Percentiles rank a stretch among this genome's conserved stretches.
Evolutionary conservation across 2,329 filamentous ascomycete species (phyloP).

Genomic region (Coniochaeta ligniaria): DNA sequence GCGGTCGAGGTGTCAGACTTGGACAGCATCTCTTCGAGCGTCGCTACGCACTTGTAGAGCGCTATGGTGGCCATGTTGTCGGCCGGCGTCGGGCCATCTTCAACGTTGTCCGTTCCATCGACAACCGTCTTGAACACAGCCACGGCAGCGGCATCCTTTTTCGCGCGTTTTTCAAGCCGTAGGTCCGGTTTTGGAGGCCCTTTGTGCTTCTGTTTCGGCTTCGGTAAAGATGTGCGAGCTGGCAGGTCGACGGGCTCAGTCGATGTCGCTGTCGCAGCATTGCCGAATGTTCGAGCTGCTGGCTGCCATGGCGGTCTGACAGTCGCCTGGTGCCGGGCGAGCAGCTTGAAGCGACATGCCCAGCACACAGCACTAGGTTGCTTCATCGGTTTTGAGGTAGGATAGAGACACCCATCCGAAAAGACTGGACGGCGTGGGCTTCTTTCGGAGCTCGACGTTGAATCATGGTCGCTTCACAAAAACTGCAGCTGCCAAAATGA

Average conservation of each 20-base stretch:
- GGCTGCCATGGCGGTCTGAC: conserved; percentile 2
- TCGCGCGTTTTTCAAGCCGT: background rate
- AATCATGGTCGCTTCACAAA: background rate
- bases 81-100: background rate
- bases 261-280: background rate
- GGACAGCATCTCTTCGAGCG: conserved; percentile 19
- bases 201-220: background rate
- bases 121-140: conserved; percentile 15
- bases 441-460: background rate
- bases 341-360: conserved; percentile 3
- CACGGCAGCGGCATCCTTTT: conserved; percentile 7
- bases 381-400: conserved; percentile 7
- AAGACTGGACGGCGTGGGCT: background rate
- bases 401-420: background rate
- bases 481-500: background rate
- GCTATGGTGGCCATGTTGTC: conserved; percentile 8
- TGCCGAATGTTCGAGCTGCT: background rate
- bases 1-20: conserved; percentile 9
- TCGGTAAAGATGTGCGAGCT: background rate
- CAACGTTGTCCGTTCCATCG: conserved; percentile 1
- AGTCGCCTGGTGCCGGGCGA: background rate
- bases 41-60: conserved; percentile 19
- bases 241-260: background rate
- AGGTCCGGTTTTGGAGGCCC: background rate
- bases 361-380: conserved; percentile 10